Conservation (phyloP, 257 asterid species). For the Jasminum sambac region DNA sequence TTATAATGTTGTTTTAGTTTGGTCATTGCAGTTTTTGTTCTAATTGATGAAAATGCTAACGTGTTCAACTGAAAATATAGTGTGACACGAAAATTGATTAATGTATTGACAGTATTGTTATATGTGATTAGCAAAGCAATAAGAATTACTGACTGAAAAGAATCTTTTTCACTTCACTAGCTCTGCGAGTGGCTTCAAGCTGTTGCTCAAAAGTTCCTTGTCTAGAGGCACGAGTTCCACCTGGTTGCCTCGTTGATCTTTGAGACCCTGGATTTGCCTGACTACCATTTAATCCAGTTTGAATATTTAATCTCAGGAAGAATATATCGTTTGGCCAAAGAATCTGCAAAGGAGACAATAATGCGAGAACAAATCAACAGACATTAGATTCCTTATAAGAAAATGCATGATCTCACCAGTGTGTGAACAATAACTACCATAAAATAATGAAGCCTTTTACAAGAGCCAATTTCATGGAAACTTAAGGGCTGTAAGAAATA, state of each 20-base stretch:
- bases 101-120: neutral
- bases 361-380: conserved; percentile 20
- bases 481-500: conserved; percentile 9
- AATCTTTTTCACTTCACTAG: conserved; percentile 77
- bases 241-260: conserved; percentile 30
- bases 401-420: neutral
- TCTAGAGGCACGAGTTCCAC: conserved; percentile 39
- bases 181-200: conserved; percentile 92
- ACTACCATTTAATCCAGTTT: conserved; percentile 31
- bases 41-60: neutral
- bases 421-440: neutral
- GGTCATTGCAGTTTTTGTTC: neutral
- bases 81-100: neutral
- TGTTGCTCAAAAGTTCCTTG: conserved; percentile 76
- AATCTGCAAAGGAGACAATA: conserved; percentile 43
- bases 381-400: neutral
- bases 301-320: conserved; percentile 53
- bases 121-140: neutral
- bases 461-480: conserved; percentile 3
- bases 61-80: neutral
- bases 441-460: neutral
- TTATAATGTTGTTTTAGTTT: neutral
- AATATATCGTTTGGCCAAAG: conserved; percentile 88
- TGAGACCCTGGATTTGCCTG: conserved; percentile 40
- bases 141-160: conserved; percentile 56